Conservation (phyloP, 164 flowering plant species). For the Kingdonia uniflora region DNA sequence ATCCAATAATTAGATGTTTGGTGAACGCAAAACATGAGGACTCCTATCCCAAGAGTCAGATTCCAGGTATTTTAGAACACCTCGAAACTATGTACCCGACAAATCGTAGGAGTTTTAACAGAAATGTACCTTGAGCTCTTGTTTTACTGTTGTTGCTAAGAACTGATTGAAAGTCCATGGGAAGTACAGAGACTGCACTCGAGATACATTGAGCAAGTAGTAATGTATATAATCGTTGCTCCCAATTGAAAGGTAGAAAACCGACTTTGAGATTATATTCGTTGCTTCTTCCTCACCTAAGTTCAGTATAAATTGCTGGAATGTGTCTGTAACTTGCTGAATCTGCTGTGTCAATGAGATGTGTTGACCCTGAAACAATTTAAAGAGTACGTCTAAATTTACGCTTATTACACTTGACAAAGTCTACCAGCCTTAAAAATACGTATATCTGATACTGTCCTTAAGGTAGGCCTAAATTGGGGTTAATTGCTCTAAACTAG, state of each 20-base stretch:
- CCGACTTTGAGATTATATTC: constrained; percentile 47
- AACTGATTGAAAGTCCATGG: constrained; percentile 85
- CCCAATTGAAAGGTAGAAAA: constrained; percentile 76
- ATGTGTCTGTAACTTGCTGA: constrained; percentile 72
- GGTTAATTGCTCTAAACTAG: too few species aligned
- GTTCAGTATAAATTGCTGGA: constrained; percentile 45
- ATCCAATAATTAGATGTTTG: too few species aligned
- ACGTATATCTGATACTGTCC: too few species aligned
- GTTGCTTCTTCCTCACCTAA: constrained; percentile 60
- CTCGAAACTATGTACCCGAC: not conserved
- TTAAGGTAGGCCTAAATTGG: too few species aligned
- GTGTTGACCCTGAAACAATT: constrained; percentile 54
- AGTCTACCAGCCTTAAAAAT: too few species aligned
- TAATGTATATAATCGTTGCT: constrained; percentile 85
- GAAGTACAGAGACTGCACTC: constrained; percentile 51
- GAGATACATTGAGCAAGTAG: constrained; percentile 59
- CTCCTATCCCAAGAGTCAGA: too few species aligned
- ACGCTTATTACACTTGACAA: too few species aligned
- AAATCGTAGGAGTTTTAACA: not conserved
- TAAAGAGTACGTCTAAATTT: not conserved
- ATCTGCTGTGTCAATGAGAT: constrained; percentile 72
- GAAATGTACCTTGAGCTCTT: constrained; percentile 52
- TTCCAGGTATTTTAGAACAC: too few species aligned
- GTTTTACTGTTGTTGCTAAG: constrained; percentile 40
- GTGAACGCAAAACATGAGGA: too few species aligned